These are phyloP conservation scores for Panellus pusillus DNA, from an alignment of 768 basidiomycete species.

Conservation along the genomic window DNA sequence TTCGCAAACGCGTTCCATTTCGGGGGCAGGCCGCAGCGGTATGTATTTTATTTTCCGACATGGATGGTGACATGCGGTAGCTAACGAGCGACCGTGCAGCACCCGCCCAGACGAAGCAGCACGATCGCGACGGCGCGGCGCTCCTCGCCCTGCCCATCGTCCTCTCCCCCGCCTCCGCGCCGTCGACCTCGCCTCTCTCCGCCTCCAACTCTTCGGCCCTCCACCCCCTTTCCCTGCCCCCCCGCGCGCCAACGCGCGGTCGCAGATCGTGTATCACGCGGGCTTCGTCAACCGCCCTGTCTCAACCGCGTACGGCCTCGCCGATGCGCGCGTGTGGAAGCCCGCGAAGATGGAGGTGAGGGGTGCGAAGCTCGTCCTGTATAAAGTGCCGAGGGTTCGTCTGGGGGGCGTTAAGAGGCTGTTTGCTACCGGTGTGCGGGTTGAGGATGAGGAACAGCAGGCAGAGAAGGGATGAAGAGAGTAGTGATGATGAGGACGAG, in stretches of 20 bases:
- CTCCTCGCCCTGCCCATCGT: slow-evolving; percentile 17
- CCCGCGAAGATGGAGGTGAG: no score
- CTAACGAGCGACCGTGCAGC: neutral
- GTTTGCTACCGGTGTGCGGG: slow-evolving; percentile 62
- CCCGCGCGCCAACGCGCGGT: no score
- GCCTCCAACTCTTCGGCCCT: slow-evolving; percentile 32
- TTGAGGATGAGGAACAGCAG: slow-evolving; percentile 57
- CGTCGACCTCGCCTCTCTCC: no score
- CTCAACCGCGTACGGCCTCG: no score
- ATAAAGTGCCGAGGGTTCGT: slow-evolving; percentile 78
- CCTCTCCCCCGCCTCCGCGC: slow-evolving; percentile 14
- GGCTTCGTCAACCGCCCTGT: no score
- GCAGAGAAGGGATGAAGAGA: slow-evolving; percentile 25
- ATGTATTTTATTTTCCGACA: neutral
- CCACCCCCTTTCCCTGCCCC: slow-evolving; percentile 39
- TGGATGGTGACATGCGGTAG: no score
- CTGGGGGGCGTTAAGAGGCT: slow-evolving; percentile 64
- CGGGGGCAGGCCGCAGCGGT: no score
- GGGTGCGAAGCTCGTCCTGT: slow-evolving; percentile 84
- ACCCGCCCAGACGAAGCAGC: neutral
- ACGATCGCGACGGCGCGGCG: neutral
- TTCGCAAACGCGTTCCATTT: slow-evolving; percentile 6
- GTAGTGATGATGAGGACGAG: slow-evolving; percentile 54
- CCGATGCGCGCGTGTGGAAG: no score
- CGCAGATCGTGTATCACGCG: slow-evolving; percentile 84